Conservation (phyloP, 768 basidiomycete genomes). For the Lactarius pseudohatsudake region DNA sequence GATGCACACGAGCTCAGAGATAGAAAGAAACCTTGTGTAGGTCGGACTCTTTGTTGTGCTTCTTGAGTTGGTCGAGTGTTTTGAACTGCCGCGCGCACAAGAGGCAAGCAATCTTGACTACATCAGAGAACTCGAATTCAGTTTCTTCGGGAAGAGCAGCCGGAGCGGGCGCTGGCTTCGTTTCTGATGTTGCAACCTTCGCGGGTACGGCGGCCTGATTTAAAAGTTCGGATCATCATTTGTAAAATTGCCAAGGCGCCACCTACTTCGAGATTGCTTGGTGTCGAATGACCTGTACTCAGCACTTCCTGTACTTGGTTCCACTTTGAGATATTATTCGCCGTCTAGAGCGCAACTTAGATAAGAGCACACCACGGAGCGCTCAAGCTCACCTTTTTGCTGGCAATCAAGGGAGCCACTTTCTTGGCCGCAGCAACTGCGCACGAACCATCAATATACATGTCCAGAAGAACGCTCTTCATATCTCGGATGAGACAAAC, state of each 20-base stretch:
- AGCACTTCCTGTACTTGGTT: conserved; percentile 93
- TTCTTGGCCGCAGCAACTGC: conserved; percentile 58
- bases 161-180: conserved; percentile 34
- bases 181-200: conserved; percentile 15
- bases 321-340: conserved; percentile 94
- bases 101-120: conserved; percentile 71
- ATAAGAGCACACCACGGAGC: neutral
- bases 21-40: conserved; percentile 80
- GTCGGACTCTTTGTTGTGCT: conserved; percentile 92
- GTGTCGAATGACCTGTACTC: conserved; percentile 33
- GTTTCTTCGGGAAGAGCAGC: conserved; percentile 47
- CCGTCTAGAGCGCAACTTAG: conserved; percentile 51
- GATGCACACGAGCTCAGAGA: neutral
- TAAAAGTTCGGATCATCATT: conserved; percentile 16
- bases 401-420: conserved; percentile 79
- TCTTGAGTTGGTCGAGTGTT: conserved; percentile 74
- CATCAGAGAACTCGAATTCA: conserved; percentile 85
- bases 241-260: neutral
- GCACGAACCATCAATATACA: conserved; percentile 36
- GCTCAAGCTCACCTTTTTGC: conserved; percentile 64
- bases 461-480: conserved; percentile 30
- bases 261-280: conserved; percentile 26
- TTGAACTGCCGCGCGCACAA: conserved; percentile 96
- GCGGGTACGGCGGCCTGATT: conserved; percentile 15
- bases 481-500: conserved; percentile 42